Percentiles rank a stretch among this genome's conserved stretches.
Evolutionary conservation across 2,329 filamentous ascomycete species (phyloP).

Genomic region (Diaporthe sp.): DNA sequence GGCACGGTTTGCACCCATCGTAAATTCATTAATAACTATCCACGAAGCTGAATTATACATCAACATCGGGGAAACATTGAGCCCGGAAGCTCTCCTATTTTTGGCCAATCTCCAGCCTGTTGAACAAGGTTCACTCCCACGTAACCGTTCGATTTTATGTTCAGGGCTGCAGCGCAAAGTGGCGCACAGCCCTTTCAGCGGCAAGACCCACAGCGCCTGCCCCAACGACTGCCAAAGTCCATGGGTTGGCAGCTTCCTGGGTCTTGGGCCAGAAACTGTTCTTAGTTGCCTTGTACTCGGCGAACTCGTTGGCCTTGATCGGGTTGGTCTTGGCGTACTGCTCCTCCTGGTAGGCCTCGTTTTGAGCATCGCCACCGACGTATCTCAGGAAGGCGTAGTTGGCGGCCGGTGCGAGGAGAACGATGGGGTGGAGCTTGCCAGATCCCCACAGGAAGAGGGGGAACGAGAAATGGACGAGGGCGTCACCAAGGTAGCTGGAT

Average conservation of each 20-base stretch:
- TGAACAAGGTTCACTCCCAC: background rate
- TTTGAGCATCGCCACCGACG: constrained; percentile 69
- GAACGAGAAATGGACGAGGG: constrained; percentile 71
- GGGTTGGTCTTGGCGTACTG: constrained; percentile 65
- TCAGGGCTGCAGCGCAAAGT: constrained; percentile 30
- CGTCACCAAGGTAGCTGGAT: constrained; percentile 71
- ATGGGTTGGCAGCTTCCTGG: constrained; percentile 65
- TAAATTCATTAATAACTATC: constrained; percentile 19
- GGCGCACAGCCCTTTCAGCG: constrained; percentile 53
- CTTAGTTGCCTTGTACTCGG: constrained; percentile 65
- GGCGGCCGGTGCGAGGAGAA: constrained; percentile 67
- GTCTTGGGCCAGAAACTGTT: constrained; percentile 72
- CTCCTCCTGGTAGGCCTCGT: constrained; percentile 66
- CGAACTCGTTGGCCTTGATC: constrained; percentile 66
- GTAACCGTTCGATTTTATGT: background rate
- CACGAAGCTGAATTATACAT: constrained; percentile 11
- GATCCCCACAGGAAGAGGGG: constrained; percentile 68
- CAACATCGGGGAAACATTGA: background rate
- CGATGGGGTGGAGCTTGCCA: constrained; percentile 66
- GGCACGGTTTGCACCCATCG: background rate
- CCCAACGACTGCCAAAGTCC: constrained; percentile 67
- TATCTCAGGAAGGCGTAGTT: constrained; percentile 72
- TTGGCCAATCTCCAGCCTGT: background rate
- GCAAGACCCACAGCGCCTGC: constrained; percentile 63
- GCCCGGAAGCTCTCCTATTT: background rate